Evolutionary conservation across 352 stramenopile genomes (phyloP).

Genomic region (Pythium guiyangense): DNA sequence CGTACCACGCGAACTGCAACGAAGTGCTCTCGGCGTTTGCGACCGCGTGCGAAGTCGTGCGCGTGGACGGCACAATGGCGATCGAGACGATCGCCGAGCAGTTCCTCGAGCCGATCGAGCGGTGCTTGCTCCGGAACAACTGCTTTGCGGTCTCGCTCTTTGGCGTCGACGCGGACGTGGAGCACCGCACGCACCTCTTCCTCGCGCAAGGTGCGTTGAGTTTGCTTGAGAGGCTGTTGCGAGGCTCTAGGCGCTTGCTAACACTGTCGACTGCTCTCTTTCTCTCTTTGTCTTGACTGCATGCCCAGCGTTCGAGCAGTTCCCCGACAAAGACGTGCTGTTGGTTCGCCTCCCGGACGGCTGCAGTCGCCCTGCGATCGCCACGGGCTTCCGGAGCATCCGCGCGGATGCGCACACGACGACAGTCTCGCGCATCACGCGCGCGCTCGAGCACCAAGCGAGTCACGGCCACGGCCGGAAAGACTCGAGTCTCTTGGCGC

Average conservation of each 20-base stretch:
- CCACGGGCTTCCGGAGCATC: slow-evolving; percentile 42
- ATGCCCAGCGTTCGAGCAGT: slow-evolving; percentile 44
- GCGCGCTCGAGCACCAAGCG: slow-evolving; percentile 18
- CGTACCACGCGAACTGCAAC: slow-evolving; percentile 76
- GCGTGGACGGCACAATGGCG: slow-evolving; percentile 37
- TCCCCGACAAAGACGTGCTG: slow-evolving; percentile 53
- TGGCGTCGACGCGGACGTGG: slow-evolving; percentile 31
- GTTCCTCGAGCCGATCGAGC: slow-evolving; percentile 47
- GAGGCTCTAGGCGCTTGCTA: neutral
- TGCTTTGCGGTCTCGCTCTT: slow-evolving; percentile 50
- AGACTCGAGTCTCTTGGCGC: neutral
- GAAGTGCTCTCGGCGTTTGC: slow-evolving; percentile 33
- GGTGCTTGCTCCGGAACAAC: slow-evolving; percentile 57
- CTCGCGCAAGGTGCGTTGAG: slow-evolving; percentile 33
- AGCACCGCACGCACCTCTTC: slow-evolving; percentile 44
- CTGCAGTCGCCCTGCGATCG: slow-evolving; percentile 32
- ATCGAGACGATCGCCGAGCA: slow-evolving; percentile 54
- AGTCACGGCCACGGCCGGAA: slow-evolving; percentile 1
- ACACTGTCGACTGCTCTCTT: neutral
- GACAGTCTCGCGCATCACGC: slow-evolving; percentile 33
- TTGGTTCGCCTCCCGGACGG: slow-evolving; percentile 46
- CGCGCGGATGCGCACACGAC: slow-evolving; percentile 28
- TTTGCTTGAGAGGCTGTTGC: slow-evolving; percentile 1
- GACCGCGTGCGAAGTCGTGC: slow-evolving; percentile 38
- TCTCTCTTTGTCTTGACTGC: neutral